phyloP scores from a whole-genome alignment of 177 flowering plant genomes.

The Vitis hybrid region DNA sequence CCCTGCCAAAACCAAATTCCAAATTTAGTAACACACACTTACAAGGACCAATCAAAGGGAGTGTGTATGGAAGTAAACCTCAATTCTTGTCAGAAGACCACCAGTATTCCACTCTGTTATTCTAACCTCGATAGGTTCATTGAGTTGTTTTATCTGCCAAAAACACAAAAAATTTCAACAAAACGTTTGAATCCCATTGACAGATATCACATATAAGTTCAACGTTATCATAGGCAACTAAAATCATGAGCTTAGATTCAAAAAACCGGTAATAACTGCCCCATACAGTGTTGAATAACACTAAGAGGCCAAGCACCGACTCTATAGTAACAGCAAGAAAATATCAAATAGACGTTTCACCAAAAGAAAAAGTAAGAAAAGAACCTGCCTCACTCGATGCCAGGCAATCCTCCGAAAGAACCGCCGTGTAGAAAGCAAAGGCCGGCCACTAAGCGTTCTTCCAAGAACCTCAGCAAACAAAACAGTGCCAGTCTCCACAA shows the following conservation, averaged over 20 bases:
- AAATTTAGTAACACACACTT: not conserved
- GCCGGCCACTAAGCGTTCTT: constrained; percentile 91
- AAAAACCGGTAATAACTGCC: too few relatives aligned
- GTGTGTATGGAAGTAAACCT: constrained; percentile 42
- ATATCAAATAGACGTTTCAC: not conserved
- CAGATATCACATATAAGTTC: too few relatives aligned
- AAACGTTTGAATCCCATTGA: not conserved
- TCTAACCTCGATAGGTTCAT: constrained; percentile 83
- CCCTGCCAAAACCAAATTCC: constrained; percentile 55
- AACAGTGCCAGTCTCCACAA: constrained; percentile 85
- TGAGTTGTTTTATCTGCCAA: constrained; percentile 78
- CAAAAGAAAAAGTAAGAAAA: constrained; percentile 50
- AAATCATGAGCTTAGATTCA: too few relatives aligned
- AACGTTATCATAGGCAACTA: too few relatives aligned
- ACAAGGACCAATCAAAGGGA: not conserved
- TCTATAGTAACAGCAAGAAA: not conserved
- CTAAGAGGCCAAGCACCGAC: not conserved
- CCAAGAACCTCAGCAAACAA: constrained; percentile 94
- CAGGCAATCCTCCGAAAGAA: constrained; percentile 76
- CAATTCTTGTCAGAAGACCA: constrained; percentile 93
- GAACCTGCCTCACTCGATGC: constrained; percentile 99
- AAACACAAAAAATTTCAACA: constrained; percentile 1
- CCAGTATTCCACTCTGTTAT: constrained; percentile 97
- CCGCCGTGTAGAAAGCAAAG: constrained; percentile 80
- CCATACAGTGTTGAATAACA: too few relatives aligned